Base-by-base conservation (phyloP, 2,329 filamentous ascomycete species). In the Aspergillus costaricaensis region DNA sequence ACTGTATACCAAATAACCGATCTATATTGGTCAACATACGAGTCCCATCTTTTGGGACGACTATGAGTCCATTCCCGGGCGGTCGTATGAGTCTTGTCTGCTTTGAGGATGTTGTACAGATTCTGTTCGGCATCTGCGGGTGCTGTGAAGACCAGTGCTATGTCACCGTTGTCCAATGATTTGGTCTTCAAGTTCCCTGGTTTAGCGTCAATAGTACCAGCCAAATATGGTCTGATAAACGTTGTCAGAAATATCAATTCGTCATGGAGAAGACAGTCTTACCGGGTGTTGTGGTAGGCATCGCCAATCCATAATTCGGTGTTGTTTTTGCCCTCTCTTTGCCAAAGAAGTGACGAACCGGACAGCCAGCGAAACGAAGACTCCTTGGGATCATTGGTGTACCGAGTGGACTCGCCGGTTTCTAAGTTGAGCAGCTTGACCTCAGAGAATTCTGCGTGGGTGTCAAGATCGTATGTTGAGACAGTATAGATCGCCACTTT, bases 1-100 rank as follows among this genome's bases (percentile, higher is more conserved):
- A 55, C 52, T 9, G 52, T 55, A n/a, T 30, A 55, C 52, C 52
- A 55, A 9, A 55, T 55, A 15, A 32, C 52, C 23, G 52, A 55
- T 19, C 52, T 38, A 19, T 30, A 55, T n/a, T 55, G 52, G 38
- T 55, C 39, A 12, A 44, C 38, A 14, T 44, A 55, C 1, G 38
- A 44, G 14, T 55, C 52, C 52, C 52, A 55, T 25, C 52, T n/a
- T 43, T 43, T 55, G 38, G 52, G 52, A 4, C 52, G 52, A 55
- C 38, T 21, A 9, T 55, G 12, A 10, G 21, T 43, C 52, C 52
- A 55, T 44, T 55, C 52, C 3, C 52, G 52, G 8, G 52, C 52
- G 10, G 52, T 55, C 4, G 38, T 44, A 7, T 43, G 21, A 10
- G 52, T 4, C n/a, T 55, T 55, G 12, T 55, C 52, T 38, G 6